Percentiles rank a stretch among this genome's conserved stretches.
Conservation (phyloP, 345 rosid genomes). For the Clausena lansium region DNA sequence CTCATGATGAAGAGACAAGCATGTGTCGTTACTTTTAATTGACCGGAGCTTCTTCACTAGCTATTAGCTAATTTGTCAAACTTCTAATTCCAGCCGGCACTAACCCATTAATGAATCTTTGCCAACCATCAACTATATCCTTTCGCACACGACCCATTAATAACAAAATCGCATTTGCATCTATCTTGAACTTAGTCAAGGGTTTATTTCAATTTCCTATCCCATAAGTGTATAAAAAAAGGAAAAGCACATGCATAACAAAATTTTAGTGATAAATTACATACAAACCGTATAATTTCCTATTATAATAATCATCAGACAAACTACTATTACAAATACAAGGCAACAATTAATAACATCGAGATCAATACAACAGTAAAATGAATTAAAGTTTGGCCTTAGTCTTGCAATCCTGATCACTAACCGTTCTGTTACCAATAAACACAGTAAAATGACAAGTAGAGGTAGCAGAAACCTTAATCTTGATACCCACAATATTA, state of each 20-base stretch:
- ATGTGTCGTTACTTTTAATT: background rate
- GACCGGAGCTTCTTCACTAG: background rate
- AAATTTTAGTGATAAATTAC: background rate
- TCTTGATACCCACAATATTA: conserved; percentile 34
- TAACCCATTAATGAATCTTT: background rate
- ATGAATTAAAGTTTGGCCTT: conserved; percentile 51
- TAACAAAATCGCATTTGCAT: background rate
- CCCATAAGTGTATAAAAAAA: no score
- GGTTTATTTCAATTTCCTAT: no score
- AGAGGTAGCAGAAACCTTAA: conserved; percentile 43
- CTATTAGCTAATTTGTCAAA: background rate
- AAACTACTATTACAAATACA: background rate
- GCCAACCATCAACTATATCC: background rate
- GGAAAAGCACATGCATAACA: background rate
- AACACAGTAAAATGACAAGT: conserved; percentile 55
- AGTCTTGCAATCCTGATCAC: conserved; percentile 53
- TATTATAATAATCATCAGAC: background rate
- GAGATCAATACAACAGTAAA: background rate
- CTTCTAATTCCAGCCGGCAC: background rate
- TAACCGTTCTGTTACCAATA: conserved; percentile 39
- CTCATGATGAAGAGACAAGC: background rate
- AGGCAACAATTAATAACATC: background rate
- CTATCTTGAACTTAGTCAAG: no score
- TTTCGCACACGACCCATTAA: background rate
- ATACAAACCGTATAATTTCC: background rate